Conservation (phyloP, 2,329 filamentous ascomycete species). For the Domatiomyces globalis region DNA sequence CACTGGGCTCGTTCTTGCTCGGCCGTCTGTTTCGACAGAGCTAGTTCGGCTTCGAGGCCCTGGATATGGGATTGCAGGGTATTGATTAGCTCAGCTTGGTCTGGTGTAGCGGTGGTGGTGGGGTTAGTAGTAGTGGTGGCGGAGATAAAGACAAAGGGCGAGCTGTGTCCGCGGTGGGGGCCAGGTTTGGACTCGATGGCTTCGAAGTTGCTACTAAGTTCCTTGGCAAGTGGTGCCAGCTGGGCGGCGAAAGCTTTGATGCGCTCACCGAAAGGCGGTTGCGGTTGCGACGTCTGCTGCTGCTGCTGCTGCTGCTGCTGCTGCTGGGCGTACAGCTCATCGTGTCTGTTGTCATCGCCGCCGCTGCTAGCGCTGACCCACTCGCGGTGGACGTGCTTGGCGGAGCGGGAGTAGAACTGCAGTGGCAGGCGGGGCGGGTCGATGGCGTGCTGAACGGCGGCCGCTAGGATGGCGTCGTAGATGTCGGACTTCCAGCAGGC, state of each 20-base stretch:
- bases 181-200: neutral
- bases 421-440: constrained; percentile 1
- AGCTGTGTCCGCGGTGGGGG: neutral
- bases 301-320: neutral
- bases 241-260: neutral
- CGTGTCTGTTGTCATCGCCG: neutral
- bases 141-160: neutral
- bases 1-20: neutral
- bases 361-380: neutral
- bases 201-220: neutral
- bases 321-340: neutral
- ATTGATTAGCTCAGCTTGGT: neutral
- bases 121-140: neutral
- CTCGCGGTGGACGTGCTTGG: neutral
- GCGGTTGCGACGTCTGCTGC: no score
- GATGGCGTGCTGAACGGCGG: constrained; percentile 10
- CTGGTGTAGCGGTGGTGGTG: no score
- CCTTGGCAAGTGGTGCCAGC: neutral
- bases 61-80: neutral
- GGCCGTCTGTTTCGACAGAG: neutral
- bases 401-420: neutral
- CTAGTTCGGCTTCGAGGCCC: neutral
- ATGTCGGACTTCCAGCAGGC: constrained; percentile 10
- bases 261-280: neutral
- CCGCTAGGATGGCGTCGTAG: constrained; percentile 13